These are phyloP conservation scores for Coemansia sp. DNA, from an alignment of 192 early-diverging fungal genomes.

Conservation along the genomic window DNA sequence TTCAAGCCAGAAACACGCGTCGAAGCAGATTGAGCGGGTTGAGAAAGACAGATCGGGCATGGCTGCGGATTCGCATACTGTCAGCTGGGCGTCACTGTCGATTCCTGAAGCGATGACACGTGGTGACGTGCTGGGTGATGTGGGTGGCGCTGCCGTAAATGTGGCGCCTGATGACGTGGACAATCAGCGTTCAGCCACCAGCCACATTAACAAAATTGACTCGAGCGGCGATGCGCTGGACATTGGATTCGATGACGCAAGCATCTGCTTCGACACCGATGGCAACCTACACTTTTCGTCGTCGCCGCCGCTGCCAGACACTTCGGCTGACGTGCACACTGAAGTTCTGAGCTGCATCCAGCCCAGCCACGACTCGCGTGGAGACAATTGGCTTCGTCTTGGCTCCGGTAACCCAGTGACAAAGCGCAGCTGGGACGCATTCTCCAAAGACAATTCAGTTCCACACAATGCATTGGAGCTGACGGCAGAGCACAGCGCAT, in stretches of 20 bases:
- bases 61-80: background rate
- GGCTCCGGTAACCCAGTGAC: background rate
- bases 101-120: slow-evolving; percentile 17
- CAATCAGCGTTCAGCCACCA: background rate
- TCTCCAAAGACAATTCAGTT: background rate
- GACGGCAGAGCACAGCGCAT: background rate
- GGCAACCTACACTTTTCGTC: slow-evolving; percentile 35
- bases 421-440: slow-evolving; percentile 6
- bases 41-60: too few species aligned
- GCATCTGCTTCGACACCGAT: slow-evolving; percentile 27
- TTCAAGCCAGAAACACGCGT: too few species aligned
- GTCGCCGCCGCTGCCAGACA: background rate
- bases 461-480: background rate
- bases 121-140: background rate
- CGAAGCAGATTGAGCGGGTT: too few species aligned
- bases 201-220: background rate
- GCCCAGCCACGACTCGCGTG: background rate
- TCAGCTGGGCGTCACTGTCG: slow-evolving; percentile 24
- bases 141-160: background rate
- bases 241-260: background rate
- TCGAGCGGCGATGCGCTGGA: background rate
- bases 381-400: background rate
- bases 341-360: background rate
- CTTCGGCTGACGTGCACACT: slow-evolving; percentile 13
- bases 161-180: background rate